These are phyloP conservation scores for Aspergillus bertholletiae DNA, from an alignment of 495 filamentous ascomycete species.

Conservation along the genomic window DNA sequence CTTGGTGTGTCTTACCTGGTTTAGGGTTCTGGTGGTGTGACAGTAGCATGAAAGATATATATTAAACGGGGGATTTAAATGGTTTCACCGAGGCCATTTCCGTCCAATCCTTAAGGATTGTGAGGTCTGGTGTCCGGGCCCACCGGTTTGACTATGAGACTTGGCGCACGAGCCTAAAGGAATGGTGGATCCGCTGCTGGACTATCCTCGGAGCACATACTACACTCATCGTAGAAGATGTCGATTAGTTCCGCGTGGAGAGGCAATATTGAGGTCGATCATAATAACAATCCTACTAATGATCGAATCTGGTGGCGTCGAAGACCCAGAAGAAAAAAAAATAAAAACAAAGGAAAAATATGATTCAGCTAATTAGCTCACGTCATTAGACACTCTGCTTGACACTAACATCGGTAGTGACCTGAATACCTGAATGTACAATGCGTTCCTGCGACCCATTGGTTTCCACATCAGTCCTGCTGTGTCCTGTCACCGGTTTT, in stretches of 20 bases:
- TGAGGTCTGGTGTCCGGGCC: not conserved
- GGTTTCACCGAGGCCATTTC: not conserved
- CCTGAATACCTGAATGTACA: constrained; percentile 11
- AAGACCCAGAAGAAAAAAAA: no score
- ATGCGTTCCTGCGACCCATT: constrained; percentile 11
- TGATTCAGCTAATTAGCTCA: not conserved
- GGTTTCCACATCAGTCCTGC: constrained; percentile 7
- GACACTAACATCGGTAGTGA: constrained; percentile 11
- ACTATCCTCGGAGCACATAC: not conserved
- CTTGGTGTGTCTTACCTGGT: not conserved
- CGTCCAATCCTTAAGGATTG: not conserved
- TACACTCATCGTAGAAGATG: no score
- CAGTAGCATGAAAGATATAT: constrained; percentile 6
- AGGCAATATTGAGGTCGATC: not conserved
- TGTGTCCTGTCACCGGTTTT: constrained; percentile 3
- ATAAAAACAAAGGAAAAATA: not conserved
- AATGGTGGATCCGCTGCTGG: not conserved
- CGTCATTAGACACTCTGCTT: constrained; percentile 4
- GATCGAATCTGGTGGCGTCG: not conserved
- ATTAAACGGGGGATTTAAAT: constrained; percentile 2
- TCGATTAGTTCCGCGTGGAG: no score
- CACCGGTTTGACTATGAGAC: not conserved
- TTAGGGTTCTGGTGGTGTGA: constrained; percentile 5
- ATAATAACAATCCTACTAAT: not conserved
- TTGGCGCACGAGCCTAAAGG: not conserved